Base-by-base conservation (phyloP, 2,329 filamentous ascomycete genomes). In the Aspergillus japonicus region DNA sequence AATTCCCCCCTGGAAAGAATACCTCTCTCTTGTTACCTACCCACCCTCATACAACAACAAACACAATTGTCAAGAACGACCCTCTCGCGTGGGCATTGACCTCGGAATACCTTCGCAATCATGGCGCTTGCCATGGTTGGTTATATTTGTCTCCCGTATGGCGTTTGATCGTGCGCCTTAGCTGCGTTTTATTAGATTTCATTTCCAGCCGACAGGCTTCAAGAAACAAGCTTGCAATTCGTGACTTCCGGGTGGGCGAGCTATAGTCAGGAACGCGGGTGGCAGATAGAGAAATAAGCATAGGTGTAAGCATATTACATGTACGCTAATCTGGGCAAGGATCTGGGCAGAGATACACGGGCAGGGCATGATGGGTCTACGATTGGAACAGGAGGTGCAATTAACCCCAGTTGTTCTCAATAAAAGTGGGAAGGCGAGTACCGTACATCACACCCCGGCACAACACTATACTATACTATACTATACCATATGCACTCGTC, bases 1-100 rank as follows among this genome's bases (percentile, higher is more conserved):
- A 61, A 65, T 57, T 67, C n/a, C 60, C 67, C 59, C 64, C 39
- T 42, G 39, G 39, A 68, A 69, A 68, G 66, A 68, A 67, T 67
- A 68, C 65, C 66, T 68, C 67, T 68, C 61, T 57, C 63, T 64
- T 64, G 53, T 61, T 64, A 59, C 60, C 61, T 54, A 61, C 54
- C 62, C 53, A 48, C 52, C 47, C 55, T 58, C 57, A 42, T 42
- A 42, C 39, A 42, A 42, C 39, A 42, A 42, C 39, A 42, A n/a
- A 42, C 50, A 52, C 61, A 57, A 55, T 56, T 60, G 59, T 64
- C 53, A 60, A 62, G 42, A 64, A 62, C 57, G 47, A 53, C 42
- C 47, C 55, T 54, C 57, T 50, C 58, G 53, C 57, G 56, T 57
- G 57, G 58, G 57, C 59, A 61, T 61, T 61, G 66, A 66, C 61